Base-by-base conservation (phyloP, 2,329 filamentous ascomycete species). In the Ophiostoma pallidulum region DNA sequence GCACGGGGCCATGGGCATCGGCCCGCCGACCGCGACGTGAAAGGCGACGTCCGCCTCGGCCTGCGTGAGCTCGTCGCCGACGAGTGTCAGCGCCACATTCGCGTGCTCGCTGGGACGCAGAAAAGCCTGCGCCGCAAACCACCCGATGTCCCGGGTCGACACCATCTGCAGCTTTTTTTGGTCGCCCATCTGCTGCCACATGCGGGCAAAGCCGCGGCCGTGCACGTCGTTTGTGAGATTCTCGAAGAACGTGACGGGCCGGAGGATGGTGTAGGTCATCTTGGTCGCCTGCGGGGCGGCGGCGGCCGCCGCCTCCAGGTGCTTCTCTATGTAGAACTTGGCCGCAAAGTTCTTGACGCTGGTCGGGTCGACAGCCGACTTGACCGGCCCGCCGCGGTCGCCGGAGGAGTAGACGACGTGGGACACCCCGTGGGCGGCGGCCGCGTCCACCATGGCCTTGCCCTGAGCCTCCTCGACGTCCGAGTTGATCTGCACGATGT, bases 361-460 rank as follows among this genome's bases (percentile, higher is more conserved):
- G 4, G 78, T 80, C 1, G 73, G 68, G 47, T 66, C 67, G 10
- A 67, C 66, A 53, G 70, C 66, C 44, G 68, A 71, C 32, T 67
- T 67, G 3, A 63, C 62, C 33, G 75, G 70, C 26, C 78, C 77
- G 24, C 77, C 77, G n/a, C 80, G 76, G 49, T 84, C 80, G 12
- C 82, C 76, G 33, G 73, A 78, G 1, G 71, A 74, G 60, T 81
- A 83, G 37, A 84, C 71, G 52, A 83, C 78, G 55, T 76, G 72
- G 29, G 69, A 64, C 26, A 80, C 70, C 4, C 66, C 66, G 32
- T 74, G 59, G 13, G 66, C 65, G 24, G 75, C 55, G 1, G 74
- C 67, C 9, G 69, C 69, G 42, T 77, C 70, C 33, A 79, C 65
- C 4, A 82, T 58, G 0, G 60, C 65, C 33, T 70, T 78, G 46